These are phyloP conservation scores for Aspergillus jensenii DNA, from an alignment of 2,329 filamentous ascomycete species.

Conservation along the genomic window DNA sequence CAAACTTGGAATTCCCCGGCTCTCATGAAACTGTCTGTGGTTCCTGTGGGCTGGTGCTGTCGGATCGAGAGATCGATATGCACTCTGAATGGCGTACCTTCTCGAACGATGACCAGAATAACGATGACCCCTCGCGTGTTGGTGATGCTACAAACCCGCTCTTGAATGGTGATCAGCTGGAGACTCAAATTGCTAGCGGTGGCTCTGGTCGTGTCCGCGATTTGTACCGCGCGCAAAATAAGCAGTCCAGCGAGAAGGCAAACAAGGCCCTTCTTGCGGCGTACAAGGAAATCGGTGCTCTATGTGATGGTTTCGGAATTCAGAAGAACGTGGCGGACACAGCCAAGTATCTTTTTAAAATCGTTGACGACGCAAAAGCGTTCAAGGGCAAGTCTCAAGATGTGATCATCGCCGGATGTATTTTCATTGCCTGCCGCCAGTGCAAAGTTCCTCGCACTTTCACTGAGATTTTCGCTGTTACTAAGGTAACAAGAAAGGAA, in stretches of 20 bases:
- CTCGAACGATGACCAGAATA: constrained; percentile 94
- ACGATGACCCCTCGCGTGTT: constrained; percentile 96
- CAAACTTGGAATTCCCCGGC: constrained; percentile 89
- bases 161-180: constrained; percentile 83
- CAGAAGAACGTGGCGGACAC: constrained; percentile 80
- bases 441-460: constrained; percentile 85
- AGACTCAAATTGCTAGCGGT: constrained; percentile 82
- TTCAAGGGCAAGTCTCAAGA: constrained; percentile 96
- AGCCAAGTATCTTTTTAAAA: constrained; percentile 93
- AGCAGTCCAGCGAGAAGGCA: constrained; percentile 75
- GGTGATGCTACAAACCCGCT: constrained; percentile 90
- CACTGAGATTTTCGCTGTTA: constrained; percentile 89
- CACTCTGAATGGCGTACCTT: constrained; percentile 99
- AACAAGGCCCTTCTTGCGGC: constrained; percentile 79
- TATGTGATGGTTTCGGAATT: constrained; percentile 83
- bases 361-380: constrained; percentile 85
- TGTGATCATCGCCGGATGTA: constrained; percentile 90
- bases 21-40: constrained; percentile 90
- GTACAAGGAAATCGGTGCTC: constrained; percentile 81
- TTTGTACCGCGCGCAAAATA: constrained; percentile 80
- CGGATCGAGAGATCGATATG: constrained; percentile 88
- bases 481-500: constrained; percentile 94
- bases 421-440: constrained; percentile 96
- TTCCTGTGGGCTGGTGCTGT: constrained; percentile 86
- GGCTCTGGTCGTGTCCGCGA: constrained; percentile 71